Base-by-base conservation (phyloP, 495 filamentous ascomycete species). In the Penicillium canariense region DNA sequence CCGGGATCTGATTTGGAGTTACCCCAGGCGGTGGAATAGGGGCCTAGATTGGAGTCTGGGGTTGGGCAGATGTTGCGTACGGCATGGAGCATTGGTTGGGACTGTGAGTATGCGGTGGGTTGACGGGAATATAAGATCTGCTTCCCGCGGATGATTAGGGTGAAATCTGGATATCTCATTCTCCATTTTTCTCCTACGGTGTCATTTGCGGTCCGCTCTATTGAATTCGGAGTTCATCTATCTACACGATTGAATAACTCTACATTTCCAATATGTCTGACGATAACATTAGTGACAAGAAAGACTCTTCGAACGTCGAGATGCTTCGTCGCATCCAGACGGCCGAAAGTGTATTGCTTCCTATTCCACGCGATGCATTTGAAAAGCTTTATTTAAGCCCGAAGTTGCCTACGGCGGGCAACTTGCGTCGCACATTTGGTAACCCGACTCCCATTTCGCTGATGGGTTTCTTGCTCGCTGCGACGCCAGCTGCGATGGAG, bases 361-460 rank as follows among this genome's bases (percentile, higher is more conserved):
- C 71, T 12, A 70, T 74, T 22, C 60, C 69, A 1, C 63, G 84
- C 14, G 87, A 88, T 61, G 75, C 84, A 0, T 90, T 90, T 62
- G 87, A 89, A 73, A 89, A 88, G 71, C 75, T 90, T 27, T 89
- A 88, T 59, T 77, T 90, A 9, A 83, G 78, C 8, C 85, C 84
- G 5, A 81, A 86, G 57, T 60, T 57, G 6, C 85, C 83, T 60
- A 53, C 56, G 6, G 55, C 61, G 0, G 63, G 65, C 2, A 67
- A 71, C 22, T 39, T 73, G 25, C 60, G 69, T 3, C 67, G 61
- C 28, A 71, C 71, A 23, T 82, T 89, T 57, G 86, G 81, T 12
- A 89, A 89, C 54, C 87, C 87, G 9, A 90, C 87, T 2, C 87
- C 87, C 4, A 70, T 89, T 74, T 87, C 79, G n/a, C 66, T 89